phyloP scores from a whole-genome alignment of 495 filamentous ascomycete genomes.

The Tricharina praecox region DNA sequence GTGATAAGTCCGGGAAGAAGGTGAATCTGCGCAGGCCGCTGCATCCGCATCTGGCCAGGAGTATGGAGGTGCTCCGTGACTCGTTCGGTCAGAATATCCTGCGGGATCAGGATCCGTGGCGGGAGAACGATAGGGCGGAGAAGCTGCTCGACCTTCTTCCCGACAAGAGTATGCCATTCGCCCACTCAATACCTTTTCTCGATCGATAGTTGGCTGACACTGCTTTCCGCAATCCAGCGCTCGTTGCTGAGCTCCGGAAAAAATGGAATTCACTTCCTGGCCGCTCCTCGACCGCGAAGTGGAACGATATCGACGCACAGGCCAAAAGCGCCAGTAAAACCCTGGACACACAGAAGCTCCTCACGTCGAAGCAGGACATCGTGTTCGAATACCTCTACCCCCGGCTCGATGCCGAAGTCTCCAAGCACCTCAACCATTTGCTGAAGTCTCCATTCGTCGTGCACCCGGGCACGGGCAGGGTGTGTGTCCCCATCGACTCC shows the following conservation, averaged over 20 bases:
- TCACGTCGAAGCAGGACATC: slow-evolving; percentile 86
- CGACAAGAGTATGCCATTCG: slow-evolving; percentile 34
- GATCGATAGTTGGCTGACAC: too few relatives aligned
- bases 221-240: too few relatives aligned
- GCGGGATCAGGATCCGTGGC: slow-evolving; percentile 72
- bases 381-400: slow-evolving; percentile 96
- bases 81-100: slow-evolving; percentile 72
- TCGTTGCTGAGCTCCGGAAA: slow-evolving; percentile 59
- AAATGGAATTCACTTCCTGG: slow-evolving; percentile 79
- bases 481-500: slow-evolving; percentile 87
- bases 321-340: slow-evolving; percentile 55
- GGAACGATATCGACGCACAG: slow-evolving; percentile 78
- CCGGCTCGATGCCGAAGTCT: slow-evolving; percentile 88
- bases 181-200: not conserved
- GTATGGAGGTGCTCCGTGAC: slow-evolving; percentile 59
- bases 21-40: slow-evolving; percentile 72
- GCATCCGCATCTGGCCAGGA: slow-evolving; percentile 77
- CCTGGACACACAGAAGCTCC: slow-evolving; percentile 44
- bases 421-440: slow-evolving; percentile 93
- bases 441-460: slow-evolving; percentile 92
- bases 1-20: slow-evolving; percentile 67
- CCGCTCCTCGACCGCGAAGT: slow-evolving; percentile 60
- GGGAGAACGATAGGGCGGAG: slow-evolving; percentile 44
- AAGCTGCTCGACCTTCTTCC: slow-evolving; percentile 64
- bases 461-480: slow-evolving; percentile 74